Evolutionary conservation across 1,284 basidiomycete species (phyloP).

Genomic region (Marasmius fiardii): DNA sequence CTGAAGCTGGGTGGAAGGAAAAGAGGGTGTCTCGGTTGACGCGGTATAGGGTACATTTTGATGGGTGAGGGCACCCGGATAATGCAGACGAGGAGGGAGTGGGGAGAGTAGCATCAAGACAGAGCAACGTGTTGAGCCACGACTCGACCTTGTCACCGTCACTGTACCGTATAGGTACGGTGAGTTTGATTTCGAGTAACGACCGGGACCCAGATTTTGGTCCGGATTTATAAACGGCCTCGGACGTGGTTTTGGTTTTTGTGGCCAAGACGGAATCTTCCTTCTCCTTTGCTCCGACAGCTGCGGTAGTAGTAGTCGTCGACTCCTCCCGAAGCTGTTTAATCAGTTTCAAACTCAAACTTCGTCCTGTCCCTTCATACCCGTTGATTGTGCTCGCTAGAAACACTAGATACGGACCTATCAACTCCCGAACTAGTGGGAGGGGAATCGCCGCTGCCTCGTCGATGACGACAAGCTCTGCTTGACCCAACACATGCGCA

Average conservation of each 20-base stretch:
- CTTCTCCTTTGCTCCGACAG: constrained; percentile 39
- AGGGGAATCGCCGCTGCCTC: constrained; percentile 98
- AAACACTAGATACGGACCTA: constrained; percentile 98
- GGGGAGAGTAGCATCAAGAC: constrained; percentile 79
- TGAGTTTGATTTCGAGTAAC: constrained; percentile 92
- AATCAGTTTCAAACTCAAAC: constrained; percentile 95
- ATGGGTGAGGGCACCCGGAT: constrained; percentile 78
- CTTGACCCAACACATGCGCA: constrained; percentile 95
- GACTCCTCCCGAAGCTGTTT: constrained; percentile 85
- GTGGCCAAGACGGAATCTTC: constrained; percentile 31
- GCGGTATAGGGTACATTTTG: constrained; percentile 92
- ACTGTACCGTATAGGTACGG: constrained; percentile 93
- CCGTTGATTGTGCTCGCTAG: constrained; percentile 99
- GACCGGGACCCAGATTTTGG: constrained; percentile 70
- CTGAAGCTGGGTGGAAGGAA: constrained; percentile 95
- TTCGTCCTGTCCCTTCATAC: constrained; percentile 98
- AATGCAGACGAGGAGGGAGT: constrained; percentile 59
- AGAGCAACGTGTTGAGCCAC: constrained; percentile 92
- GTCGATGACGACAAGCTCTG: constrained; percentile 97
- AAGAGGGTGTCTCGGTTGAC: constrained; percentile 97
- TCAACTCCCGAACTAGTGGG: constrained; percentile 90
- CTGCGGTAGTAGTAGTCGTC: constrained; percentile 56
- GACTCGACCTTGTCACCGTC: constrained; percentile 88
- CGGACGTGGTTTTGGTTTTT: constrained; percentile 16
- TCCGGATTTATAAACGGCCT: constrained; percentile 46